Evolutionary conservation across 202 grass and related monocot species (phyloP), one percentile per base, ranked within the genome.

Genomic region (Musa balbisiana): DNA sequence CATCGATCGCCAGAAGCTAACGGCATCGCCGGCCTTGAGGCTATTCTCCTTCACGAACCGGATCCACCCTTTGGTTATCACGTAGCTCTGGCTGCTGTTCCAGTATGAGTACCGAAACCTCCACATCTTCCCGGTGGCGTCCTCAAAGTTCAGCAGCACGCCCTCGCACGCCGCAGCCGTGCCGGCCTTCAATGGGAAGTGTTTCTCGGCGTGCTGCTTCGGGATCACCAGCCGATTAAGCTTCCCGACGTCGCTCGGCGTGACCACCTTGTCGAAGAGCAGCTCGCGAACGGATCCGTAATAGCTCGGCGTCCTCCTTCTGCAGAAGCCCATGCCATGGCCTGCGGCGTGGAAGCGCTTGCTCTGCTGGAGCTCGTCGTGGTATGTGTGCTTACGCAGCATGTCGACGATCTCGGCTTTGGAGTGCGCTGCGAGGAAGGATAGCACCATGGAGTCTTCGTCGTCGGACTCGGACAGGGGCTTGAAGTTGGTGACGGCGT

Each of bases 41-140:
- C 17, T 90, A 82, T 96, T 96, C 73, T 92, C 93, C 85, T 92
- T 96, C 55, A 96, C 93, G 75, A 92, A 96, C 19, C 93, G 90
- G 85, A 90, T 96, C 93, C 93, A 96, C 59, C 93, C 93, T 80
- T 96, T 96, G 83, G 93, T 96, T 59, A 96, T 80, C 66, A 96
- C 93, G 85, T 96, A 96, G 85, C 93, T 96, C 83, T 96, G 93
- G 90, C 93, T 96, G 77, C 93, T 96, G 14, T 86, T 91, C 93
- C 93, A 96, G 82, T 96, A 96, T 15, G 90, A 92, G 86, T 96
- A 96, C 16, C 56, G 13, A 6, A 60, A 60, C 16, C 56, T 60
- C 56, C 56, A 60, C 14, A 20, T 14, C 56, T 60, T 60, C 16
- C 56, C 56, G 3, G 19, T 60, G 3, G 56, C 17, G 16, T 60